Evolutionary conservation across 2,329 filamentous ascomycete species (phyloP).

Genomic region (Aspergillus proliferans): DNA sequence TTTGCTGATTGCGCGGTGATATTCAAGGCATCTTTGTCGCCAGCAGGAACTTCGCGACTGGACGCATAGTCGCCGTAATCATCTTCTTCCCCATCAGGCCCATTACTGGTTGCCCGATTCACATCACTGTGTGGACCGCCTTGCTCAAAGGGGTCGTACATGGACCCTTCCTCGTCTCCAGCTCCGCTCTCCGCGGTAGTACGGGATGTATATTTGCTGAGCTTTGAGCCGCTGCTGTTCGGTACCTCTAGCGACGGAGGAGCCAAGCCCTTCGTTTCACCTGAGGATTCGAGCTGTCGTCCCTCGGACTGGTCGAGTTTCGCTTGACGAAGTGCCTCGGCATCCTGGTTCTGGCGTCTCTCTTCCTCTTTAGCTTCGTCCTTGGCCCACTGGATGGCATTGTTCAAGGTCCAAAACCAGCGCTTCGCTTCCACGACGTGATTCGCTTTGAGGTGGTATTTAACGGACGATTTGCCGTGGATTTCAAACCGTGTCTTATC

Average conservation of each 20-base stretch:
- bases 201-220: conserved; percentile 45
- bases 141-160: conserved; percentile 52
- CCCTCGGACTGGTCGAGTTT: conserved; percentile 65
- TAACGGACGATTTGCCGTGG: conserved; percentile 94
- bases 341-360: conserved; percentile 64
- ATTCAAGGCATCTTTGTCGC: conserved; percentile 87
- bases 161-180: conserved; percentile 49
- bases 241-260: conserved; percentile 31
- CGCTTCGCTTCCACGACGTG: conserved; percentile 97
- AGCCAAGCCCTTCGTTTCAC: conserved; percentile 36
- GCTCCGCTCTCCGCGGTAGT: conserved; percentile 43
- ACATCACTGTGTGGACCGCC: conserved; percentile 48
- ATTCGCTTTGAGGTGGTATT: conserved; percentile 95
- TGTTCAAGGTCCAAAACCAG: conserved; percentile 99
- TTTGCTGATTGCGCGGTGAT: conserved; percentile 95
- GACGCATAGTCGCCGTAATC: conserved; percentile 77
- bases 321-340: conserved; percentile 69
- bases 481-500: conserved; percentile 99
- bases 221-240: conserved; percentile 37
- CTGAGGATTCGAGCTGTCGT: conserved; percentile 42
- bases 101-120: conserved; percentile 44
- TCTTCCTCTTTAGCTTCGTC: conserved; percentile 93
- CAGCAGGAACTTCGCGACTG: conserved; percentile 64
- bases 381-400: conserved; percentile 97
- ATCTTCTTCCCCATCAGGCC: conserved; percentile 61